Base-by-base conservation (phyloP, 176 grass and related monocot species). In the Avena insularis region DNA sequence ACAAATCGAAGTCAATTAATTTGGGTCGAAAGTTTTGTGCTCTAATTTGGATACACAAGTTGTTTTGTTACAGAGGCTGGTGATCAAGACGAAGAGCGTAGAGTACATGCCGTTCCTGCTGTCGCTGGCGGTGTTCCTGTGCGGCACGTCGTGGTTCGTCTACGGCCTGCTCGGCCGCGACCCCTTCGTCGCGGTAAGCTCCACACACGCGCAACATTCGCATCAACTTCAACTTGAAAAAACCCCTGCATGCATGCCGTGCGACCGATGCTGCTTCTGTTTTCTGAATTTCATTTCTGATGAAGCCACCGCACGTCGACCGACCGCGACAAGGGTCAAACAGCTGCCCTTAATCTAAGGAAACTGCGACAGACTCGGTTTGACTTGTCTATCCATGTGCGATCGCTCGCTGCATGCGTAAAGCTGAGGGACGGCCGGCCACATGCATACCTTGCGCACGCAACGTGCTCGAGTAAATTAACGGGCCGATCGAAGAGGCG, bases 41-140 rank as follows among this genome's bases (percentile, higher is more conserved):
- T 29, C 29, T 29, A 43, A 43, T 43, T 43, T 43, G 40, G 40
- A 43, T 43, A 43, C 1, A 43, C 7, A 43, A 43, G 6, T 43
- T 43, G 40, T 15, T 31, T 0, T 1, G 74, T 43, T 43, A 51
- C 92, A 98, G 96, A 98, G 92, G 83, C 38, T 96, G 79, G 96
- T 98, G 93, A 91, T 98, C 83, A 96, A 92, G 85, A 96, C 96
- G 13, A 98, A 96, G 73, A 98, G 96, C 84, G 94, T 98, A 76
- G 94, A 94, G 89, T 98, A 64, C 93, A 98, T 98, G 96, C 96
- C 96, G 7, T 96, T 98, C 84, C 73, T 98, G 79, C 85, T 98
- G 49, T 98, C 96, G 23, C 88, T 96, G 87, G 93, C 89, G 14
- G 96, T 96, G 23, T 98, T 98, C 89, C 84, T 98, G 33, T 98